Conservation (phyloP, 192 early-diverging fungal species). For the Coemansia sp. region DNA sequence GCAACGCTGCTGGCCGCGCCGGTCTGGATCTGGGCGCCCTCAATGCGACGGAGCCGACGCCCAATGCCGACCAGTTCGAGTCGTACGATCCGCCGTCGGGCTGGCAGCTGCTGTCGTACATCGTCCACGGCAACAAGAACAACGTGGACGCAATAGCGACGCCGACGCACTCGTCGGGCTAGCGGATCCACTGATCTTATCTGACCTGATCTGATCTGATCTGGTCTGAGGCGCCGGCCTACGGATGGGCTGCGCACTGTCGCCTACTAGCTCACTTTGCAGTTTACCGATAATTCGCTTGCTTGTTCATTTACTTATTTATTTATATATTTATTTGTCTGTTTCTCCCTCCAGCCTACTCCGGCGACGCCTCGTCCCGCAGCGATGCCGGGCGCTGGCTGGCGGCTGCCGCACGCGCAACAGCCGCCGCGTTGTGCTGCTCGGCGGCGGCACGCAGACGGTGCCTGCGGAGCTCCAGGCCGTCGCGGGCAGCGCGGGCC, state of each 20-base stretch:
- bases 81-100: conserved; percentile 35
- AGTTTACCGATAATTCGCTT: no score
- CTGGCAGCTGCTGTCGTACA: conserved; percentile 47
- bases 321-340: no score
- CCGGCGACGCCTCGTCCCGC: no score
- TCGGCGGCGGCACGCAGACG: conserved; percentile 13
- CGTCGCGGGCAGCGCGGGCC: conserved; percentile 68
- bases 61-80: conserved; percentile 40
- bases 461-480: conserved; percentile 41
- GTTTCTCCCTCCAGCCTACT: no score
- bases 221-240: no score
- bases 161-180: not conserved
- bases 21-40: conserved; percentile 60
- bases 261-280: no score
- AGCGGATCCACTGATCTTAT: not conserved
- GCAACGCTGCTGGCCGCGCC: conserved; percentile 71
- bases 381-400: not conserved
- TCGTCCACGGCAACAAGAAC: conserved; percentile 20
- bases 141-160: conserved; percentile 6
- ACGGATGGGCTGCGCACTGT: no score
- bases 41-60: conserved; percentile 38
- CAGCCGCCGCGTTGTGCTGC: not conserved
- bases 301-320: no score
- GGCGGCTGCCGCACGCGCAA: conserved; percentile 1
- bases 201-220: no score